These are phyloP conservation scores for Stachybotrys chlorohalonatus DNA, from an alignment of 2,329 filamentous ascomycete genomes.

Conservation along the genomic window DNA sequence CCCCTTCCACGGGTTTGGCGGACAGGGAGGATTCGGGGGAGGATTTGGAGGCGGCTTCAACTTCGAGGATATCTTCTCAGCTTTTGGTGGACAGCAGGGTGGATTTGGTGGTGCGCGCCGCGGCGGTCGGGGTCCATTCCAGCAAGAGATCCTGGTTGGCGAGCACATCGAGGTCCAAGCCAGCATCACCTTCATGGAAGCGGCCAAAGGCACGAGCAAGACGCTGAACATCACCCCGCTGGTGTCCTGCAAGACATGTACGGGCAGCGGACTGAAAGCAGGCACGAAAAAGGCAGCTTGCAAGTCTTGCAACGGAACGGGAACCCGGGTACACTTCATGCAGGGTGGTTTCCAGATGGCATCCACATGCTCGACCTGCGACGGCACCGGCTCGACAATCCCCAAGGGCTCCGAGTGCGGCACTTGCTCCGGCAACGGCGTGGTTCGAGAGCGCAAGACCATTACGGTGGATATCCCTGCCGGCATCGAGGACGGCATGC, in stretches of 20 bases:
- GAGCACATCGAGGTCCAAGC: slow-evolving; percentile 94
- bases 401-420: slow-evolving; percentile 75
- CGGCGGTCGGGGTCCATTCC: slow-evolving; percentile 54
- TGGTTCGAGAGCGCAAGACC: slow-evolving; percentile 72
- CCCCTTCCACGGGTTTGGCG: slow-evolving; percentile 50
- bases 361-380: slow-evolving; percentile 74
- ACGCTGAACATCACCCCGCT: slow-evolving; percentile 81
- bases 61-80: slow-evolving; percentile 91
- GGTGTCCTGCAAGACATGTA: slow-evolving; percentile 72
- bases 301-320: slow-evolving; percentile 75
- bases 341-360: slow-evolving; percentile 94
- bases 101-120: slow-evolving; percentile 47
- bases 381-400: slow-evolving; percentile 66
- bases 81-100: slow-evolving; percentile 56
- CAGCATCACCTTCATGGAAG: slow-evolving; percentile 91
- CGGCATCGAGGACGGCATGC: slow-evolving; percentile 95
- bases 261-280: slow-evolving; percentile 74
- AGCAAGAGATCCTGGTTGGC: slow-evolving; percentile 75
- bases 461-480: slow-evolving; percentile 88
- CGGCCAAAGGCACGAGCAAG: slow-evolving; percentile 82
- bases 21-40: slow-evolving; percentile 52
- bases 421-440: slow-evolving; percentile 73
- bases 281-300: slow-evolving; percentile 68
- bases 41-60: slow-evolving; percentile 74
- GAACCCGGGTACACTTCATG: slow-evolving; percentile 80